These are phyloP conservation scores for Ustanciosporium gigantosporum DNA, from an alignment of 1,284 basidiomycete genomes.

Conservation along the genomic window DNA sequence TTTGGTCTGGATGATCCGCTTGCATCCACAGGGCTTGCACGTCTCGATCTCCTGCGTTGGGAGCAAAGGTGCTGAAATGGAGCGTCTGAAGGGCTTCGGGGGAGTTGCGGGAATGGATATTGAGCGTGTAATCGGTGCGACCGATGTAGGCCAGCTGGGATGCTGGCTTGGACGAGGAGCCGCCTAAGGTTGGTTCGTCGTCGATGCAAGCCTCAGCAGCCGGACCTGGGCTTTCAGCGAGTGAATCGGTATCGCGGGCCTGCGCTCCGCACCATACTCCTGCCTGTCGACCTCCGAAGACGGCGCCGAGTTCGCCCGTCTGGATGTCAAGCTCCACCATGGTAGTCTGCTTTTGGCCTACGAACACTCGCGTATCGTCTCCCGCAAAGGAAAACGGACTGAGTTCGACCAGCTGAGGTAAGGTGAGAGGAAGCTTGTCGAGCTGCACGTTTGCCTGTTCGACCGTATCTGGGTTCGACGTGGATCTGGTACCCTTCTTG, in stretches of 20 bases:
- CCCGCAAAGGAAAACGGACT: conserved; percentile 79
- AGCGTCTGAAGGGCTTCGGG: conserved; percentile 54
- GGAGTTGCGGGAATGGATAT: conserved; percentile 49
- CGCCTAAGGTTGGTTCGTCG: conserved; percentile 25
- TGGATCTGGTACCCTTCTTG: not conserved
- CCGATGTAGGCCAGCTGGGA: conserved; percentile 47
- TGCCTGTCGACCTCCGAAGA: conserved; percentile 65
- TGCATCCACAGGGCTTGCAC: conserved; percentile 48
- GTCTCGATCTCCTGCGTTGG: conserved; percentile 56
- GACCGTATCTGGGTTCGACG: conserved; percentile 3
- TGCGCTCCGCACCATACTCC: conserved; percentile 36
- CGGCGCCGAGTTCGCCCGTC: conserved; percentile 78
- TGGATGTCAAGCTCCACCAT: conserved; percentile 78
- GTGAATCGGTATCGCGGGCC: conserved; percentile 9
- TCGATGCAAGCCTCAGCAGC: conserved; percentile 33
- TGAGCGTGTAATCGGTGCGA: conserved; percentile 58
- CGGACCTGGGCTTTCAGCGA: not conserved
- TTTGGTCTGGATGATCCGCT: conserved; percentile 36
- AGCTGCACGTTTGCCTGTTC: conserved; percentile 37
- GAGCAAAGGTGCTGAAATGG: conserved; percentile 54
- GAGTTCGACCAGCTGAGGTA: conserved; percentile 82
- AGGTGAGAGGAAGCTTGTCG: conserved; percentile 80
- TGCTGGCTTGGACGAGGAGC: conserved; percentile 25
- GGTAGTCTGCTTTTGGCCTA: conserved; percentile 81
- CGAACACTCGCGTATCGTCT: conserved; percentile 75